Base-by-base conservation (phyloP, 1,284 basidiomycete species). In the Fomes fomentarius region DNA sequence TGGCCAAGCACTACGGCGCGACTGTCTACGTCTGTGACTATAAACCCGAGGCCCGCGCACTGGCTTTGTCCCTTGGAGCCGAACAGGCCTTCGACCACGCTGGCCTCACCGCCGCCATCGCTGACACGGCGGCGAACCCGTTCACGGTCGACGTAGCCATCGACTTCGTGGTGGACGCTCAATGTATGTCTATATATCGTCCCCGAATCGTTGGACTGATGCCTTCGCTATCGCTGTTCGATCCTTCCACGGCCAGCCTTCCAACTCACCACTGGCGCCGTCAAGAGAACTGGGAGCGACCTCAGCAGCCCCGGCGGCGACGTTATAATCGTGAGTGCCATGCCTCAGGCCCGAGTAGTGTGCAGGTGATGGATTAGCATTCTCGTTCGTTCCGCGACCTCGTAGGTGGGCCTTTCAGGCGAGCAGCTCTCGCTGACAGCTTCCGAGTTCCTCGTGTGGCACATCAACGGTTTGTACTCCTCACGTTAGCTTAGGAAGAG, bases 1-100 rank as follows among this genome's bases (percentile, higher is more conserved):
- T 62, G 37, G 66, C 67, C 1, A 66, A 64, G 44, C 49, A 55
- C 44, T 63, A 63, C 39, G 66, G 66, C 12, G 64, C 64, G 17
- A 63, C 60, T 19, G 67, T 69, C 2, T 69, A 62, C 47, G 58
- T 24, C 48, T 65, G 45, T 45, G 66, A 70, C 50, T 62, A 63
- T 56, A 63, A 63, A 38, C 63, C 60, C 7, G 61, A 40, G 28
- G 61, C 66, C 8, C 61, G 68, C 26, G 50, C 59, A 24, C 59
- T 66, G 14, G 67, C 65, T 11, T 6, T 67, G 9, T 50, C 63
- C 19, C 60, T 66, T n/a, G 66, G 67, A 10, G 67, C 66, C 4
- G 55, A 50, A 14, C 58, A 61, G 28, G 67, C 60, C 14, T 66
- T 66, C 34, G 52, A 64, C 28, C 56, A 64, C 1, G 52, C 58